A percentile compares a stretch with the other conserved stretches of the same genome.
Conservation (phyloP, 257 asterid species). For the Solanum phureja region DNA sequence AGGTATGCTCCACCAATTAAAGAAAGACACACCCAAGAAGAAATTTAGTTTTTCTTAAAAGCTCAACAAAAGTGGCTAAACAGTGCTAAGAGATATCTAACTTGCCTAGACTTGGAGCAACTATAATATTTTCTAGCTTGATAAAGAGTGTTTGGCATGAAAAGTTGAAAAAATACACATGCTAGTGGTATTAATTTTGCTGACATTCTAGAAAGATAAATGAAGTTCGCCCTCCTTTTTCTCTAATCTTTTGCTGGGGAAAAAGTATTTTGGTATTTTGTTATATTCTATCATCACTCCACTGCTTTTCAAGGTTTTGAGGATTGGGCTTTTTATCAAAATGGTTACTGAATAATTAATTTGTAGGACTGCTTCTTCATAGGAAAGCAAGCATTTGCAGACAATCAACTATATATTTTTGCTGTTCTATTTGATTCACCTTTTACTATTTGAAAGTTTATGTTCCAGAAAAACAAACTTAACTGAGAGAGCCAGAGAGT, state of each 20-base stretch:
- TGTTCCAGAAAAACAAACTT: neutral
- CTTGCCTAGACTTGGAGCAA: neutral
- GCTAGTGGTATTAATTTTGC: neutral
- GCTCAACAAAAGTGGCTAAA: neutral
- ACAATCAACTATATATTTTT: neutral
- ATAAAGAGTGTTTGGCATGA: neutral
- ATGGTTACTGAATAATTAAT: neutral
- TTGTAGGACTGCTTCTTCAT: neutral
- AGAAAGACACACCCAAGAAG: neutral
- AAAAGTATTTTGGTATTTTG: neutral
- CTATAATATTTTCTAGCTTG: neutral
- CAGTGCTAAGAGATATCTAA: neutral
- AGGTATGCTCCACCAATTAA: neutral
- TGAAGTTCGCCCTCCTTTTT: neutral
- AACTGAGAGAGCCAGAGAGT: neutral
- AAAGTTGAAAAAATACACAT: neutral
- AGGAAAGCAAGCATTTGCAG: neutral
- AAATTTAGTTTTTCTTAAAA: neutral
- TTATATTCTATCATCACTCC: neutral
- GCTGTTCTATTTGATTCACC: neutral
- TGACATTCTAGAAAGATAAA: neutral
- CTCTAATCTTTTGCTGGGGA: neutral
- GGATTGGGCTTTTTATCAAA: neutral
- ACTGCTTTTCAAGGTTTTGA: neutral
- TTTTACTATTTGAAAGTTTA: neutral